Conservation (phyloP, 2,329 filamentous ascomycete species). For the Triangularia verruculosa region DNA sequence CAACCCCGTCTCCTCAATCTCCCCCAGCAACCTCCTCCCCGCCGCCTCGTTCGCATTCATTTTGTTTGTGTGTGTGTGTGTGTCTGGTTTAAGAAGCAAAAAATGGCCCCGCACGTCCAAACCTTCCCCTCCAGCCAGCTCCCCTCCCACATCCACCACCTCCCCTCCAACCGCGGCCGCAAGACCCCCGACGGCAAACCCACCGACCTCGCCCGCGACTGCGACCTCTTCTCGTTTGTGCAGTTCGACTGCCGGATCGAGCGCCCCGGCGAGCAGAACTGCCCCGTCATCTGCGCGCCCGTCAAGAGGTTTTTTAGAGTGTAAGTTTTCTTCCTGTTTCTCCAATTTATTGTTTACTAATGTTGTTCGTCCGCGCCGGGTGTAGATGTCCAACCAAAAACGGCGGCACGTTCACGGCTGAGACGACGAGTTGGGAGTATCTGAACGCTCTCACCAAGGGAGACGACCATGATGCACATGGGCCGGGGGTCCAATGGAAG, state of each 20-base stretch:
- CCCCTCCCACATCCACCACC: conserved; percentile 46
- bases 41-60: conserved; percentile 40
- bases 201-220: conserved; percentile 50
- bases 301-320: conserved; percentile 59
- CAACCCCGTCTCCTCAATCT: conserved; percentile 56
- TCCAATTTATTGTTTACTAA: not conserved
- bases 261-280: conserved; percentile 43
- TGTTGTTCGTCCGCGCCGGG: not conserved
- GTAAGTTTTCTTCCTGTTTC: conserved; percentile 40
- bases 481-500: not conserved
- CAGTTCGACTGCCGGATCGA: conserved; percentile 60
- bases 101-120: conserved; percentile 58
- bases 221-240: conserved; percentile 56
- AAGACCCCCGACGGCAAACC: conserved; percentile 40
- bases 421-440: conserved; percentile 62
- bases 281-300: conserved; percentile 53
- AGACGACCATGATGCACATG: conserved; percentile 25
- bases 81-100: not conserved
- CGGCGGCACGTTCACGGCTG: conserved; percentile 53
- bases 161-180: conserved; percentile 45
- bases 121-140: conserved; percentile 54
- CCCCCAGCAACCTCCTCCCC: conserved; percentile 46
- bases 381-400: conserved; percentile 57
- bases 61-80: conserved; percentile 5
- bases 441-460: conserved; percentile 22